Base-by-base conservation (phyloP, 768 basidiomycete species). In the Lactarius sp. region DNA sequence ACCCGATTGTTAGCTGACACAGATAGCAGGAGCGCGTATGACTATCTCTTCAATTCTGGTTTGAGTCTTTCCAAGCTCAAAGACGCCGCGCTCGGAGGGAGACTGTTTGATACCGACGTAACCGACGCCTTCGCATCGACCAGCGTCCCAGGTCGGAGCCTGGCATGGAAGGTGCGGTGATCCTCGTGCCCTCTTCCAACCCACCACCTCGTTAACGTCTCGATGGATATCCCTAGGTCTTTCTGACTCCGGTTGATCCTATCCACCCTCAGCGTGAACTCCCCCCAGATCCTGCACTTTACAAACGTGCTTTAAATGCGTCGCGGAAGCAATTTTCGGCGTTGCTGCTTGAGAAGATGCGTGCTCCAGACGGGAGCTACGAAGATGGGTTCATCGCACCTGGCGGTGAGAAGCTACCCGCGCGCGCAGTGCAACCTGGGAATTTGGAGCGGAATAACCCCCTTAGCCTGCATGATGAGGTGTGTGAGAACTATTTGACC, bases 291-390 rank as follows among this genome's bases (percentile, higher is more conserved):
- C 66, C 74, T 9, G 72, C 71, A 1, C 12, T 27, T 22, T 68
- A 67, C 56, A 59, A 74, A 36, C 67, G 71, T 31, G 56, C 74
- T 8, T 67, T 91, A 52, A 79, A 80, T 16, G 67, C 67, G 6
- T 79, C 80, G 37, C 83, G 92, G 47, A 77, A 77, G 64, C 74
- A 77, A 54, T 96, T 87, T 73, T 77, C 79, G 8, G 72, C 76
- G 16, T 73, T 87, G 51, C 73, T 93, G 34, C 74, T 83, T 56
- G 81, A 89, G 67, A 85, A 87, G 70, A 85, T 93, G 78, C 84
- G 81, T 53, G 88, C 93, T 0, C 94, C 94, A 14, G 94, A 96
- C 73, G 92, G 91, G 6, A 86, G 85, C 58, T 92, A 90, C 72
- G 85, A 88, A 66, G 83, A 86, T 42, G 85, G 85, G 10, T 80